phyloP scores from a whole-genome alignment of 2,329 filamentous ascomycete genomes.

The Tolypocladium album region DNA sequence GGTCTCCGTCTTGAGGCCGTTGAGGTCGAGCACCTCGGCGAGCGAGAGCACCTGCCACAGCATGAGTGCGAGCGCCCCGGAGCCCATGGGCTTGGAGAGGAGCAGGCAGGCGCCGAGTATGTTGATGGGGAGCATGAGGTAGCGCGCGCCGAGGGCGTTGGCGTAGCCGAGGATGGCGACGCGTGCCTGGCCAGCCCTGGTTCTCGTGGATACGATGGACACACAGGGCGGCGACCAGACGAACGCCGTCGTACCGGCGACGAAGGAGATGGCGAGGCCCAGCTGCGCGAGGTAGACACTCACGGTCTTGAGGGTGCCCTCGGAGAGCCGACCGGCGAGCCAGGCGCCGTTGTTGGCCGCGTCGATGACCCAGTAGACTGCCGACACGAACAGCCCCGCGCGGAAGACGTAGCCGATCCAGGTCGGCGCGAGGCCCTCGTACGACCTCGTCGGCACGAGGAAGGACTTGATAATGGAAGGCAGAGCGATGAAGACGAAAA shows the following conservation, averaged over 20 bases:
- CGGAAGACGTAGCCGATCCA: conserved; percentile 81
- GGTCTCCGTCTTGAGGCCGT: conserved; percentile 50
- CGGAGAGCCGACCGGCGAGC: conserved; percentile 46
- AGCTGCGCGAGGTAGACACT: conserved; percentile 72
- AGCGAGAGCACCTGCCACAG: conserved; percentile 82
- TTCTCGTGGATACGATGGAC: conserved; percentile 49
- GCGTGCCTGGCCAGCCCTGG: conserved; percentile 34
- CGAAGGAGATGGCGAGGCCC: conserved; percentile 67
- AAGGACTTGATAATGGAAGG: conserved; percentile 71
- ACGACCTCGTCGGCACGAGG: conserved; percentile 72
- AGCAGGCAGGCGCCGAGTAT: conserved; percentile 68
- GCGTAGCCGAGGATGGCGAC: conserved; percentile 83
- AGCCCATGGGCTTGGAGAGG: conserved; percentile 90
- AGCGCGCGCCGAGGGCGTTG: conserved; percentile 86
- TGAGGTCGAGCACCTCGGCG: conserved; percentile 52
- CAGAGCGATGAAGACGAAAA: conserved; percentile 58
- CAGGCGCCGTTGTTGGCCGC: conserved; percentile 79
- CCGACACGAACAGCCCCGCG: conserved; percentile 61
- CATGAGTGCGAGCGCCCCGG: conserved; percentile 70
- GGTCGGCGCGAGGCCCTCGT: conserved; percentile 71
- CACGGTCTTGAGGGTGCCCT: conserved; percentile 56
- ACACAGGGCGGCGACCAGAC: conserved; percentile 79
- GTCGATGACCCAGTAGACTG: conserved; percentile 81
- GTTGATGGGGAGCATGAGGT: conserved; percentile 73
- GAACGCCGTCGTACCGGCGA: conserved; percentile 77